Conservation (phyloP, 129 eudicot genomes). For the Calendula officinalis region DNA sequence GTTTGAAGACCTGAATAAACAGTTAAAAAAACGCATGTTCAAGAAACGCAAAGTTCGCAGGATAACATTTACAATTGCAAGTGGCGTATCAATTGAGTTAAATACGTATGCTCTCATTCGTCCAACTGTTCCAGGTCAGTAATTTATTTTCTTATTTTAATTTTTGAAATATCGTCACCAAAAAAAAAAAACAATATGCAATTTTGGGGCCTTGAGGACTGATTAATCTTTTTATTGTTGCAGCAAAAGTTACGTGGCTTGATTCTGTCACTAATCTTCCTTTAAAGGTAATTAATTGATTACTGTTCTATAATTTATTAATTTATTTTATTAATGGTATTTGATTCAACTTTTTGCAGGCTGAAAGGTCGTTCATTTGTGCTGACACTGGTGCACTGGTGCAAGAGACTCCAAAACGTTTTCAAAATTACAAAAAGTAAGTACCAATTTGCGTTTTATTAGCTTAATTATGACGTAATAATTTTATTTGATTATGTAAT, state of each 20-base stretch:
- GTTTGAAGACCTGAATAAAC: constrained; percentile 82
- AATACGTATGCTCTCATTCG: constrained; percentile 91
- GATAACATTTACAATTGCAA: constrained; percentile 61
- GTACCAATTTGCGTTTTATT: constrained; percentile 15
- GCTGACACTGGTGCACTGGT: constrained; percentile 85
- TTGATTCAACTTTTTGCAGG: constrained; percentile 42
- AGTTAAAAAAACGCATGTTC: constrained; percentile 82
- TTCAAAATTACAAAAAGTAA: constrained; percentile 78
- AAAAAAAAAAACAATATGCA: neutral
- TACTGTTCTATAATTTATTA: neutral
- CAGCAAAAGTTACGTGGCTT: constrained; percentile 85
- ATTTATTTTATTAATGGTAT: neutral
- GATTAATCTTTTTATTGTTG: constrained; percentile 25
- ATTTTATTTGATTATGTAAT: constrained; percentile 1
- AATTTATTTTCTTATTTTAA: constrained; percentile 12
- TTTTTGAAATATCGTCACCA: neutral
- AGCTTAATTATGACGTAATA: constrained; percentile 7
- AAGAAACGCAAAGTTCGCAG: constrained; percentile 86
- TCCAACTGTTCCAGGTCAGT: constrained; percentile 83
- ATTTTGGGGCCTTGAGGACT: constrained; percentile 10
- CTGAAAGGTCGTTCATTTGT: constrained; percentile 89
- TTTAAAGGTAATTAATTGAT: constrained; percentile 46
- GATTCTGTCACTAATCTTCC: constrained; percentile 97
- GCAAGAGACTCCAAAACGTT: constrained; percentile 67
- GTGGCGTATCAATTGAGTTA: constrained; percentile 75